A percentile compares a stretch with the other conserved stretches of the same genome.
These are phyloP conservation scores for Coemansia sp. DNA, from an alignment of 192 early-diverging fungal species.

Conservation along the genomic window DNA sequence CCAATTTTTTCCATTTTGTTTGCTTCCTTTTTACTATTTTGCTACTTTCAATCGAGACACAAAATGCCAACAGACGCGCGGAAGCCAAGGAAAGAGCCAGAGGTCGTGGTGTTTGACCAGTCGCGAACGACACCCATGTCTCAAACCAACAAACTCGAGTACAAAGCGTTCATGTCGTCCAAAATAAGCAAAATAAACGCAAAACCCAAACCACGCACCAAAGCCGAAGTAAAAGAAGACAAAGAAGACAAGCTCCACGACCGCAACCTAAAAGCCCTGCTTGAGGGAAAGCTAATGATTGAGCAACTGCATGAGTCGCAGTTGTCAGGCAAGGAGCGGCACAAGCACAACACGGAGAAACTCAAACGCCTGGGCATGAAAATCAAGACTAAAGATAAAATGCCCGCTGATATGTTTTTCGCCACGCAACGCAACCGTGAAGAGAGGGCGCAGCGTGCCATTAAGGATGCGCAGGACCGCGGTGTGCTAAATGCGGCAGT, in stretches of 20 bases:
- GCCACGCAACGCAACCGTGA: constrained; percentile 17
- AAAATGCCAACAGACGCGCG: constrained; percentile 8
- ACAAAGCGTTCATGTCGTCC: constrained; percentile 47
- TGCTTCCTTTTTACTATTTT: no score
- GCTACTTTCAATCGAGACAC: background rate
- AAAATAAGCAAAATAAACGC: constrained; percentile 77
- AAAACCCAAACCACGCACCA: constrained; percentile 65
- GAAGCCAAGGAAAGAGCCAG: constrained; percentile 17
- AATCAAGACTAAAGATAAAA: constrained; percentile 33
- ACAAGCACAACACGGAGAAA: constrained; percentile 40
- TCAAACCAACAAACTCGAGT: constrained; percentile 25
- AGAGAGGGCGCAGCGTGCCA: constrained; percentile 11
- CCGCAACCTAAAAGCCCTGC: constrained; percentile 31
- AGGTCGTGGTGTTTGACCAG: constrained; percentile 40
- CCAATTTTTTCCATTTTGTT: no score
- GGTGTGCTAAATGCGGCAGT: constrained; percentile 32
- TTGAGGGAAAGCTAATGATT: constrained; percentile 40
- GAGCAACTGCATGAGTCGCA: constrained; percentile 49
- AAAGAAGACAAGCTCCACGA: constrained; percentile 24
- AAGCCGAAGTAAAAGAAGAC: constrained; percentile 75
- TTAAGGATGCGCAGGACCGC: constrained; percentile 43
- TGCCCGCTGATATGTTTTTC: constrained; percentile 35
- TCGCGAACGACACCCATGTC: background rate
- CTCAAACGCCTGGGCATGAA: constrained; percentile 45
- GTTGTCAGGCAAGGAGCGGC: constrained; percentile 40